Conservation (phyloP, 805 yeast species). For the Ogataea nakhonphanomensis region DNA sequence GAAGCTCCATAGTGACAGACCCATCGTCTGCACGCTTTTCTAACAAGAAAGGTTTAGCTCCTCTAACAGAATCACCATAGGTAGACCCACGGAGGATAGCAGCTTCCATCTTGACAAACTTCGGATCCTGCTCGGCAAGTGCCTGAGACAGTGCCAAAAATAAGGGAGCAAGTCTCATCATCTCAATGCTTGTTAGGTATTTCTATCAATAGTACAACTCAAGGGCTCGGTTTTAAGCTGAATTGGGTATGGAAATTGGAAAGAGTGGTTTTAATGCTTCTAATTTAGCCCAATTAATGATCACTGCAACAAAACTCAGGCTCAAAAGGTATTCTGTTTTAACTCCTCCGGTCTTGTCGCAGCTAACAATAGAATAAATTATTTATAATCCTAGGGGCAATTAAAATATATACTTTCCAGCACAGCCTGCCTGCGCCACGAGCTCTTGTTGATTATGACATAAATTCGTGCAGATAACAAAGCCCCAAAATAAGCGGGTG, state of each 20-base stretch:
- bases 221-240: no score
- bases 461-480: neutral
- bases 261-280: no score
- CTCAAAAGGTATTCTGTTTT: slow-evolving; percentile 2
- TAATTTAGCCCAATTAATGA: no score
- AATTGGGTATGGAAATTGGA: no score
- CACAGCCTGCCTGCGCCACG: slow-evolving; percentile 4
- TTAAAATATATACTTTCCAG: neutral
- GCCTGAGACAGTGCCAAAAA: neutral
- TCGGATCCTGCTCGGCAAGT: slow-evolving; percentile 2
- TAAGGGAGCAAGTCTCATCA: slow-evolving; percentile 2
- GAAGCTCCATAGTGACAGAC: slow-evolving; percentile 31
- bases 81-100: slow-evolving; percentile 20
- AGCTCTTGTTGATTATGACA: neutral
- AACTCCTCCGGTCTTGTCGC: neutral
- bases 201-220: no score
- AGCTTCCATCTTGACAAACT: slow-evolving; percentile 22
- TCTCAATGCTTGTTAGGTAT: neutral
- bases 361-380: neutral
- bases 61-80: slow-evolving; percentile 10
- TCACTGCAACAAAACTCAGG: no score
- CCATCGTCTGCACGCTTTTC: slow-evolving; percentile 28
- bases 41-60: slow-evolving; percentile 18
- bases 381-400: neutral
- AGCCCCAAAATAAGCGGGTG: neutral